These are phyloP conservation scores for Globisporangium alternatum DNA, from an alignment of 352 stramenopile genomes.

Conservation along the genomic window DNA sequence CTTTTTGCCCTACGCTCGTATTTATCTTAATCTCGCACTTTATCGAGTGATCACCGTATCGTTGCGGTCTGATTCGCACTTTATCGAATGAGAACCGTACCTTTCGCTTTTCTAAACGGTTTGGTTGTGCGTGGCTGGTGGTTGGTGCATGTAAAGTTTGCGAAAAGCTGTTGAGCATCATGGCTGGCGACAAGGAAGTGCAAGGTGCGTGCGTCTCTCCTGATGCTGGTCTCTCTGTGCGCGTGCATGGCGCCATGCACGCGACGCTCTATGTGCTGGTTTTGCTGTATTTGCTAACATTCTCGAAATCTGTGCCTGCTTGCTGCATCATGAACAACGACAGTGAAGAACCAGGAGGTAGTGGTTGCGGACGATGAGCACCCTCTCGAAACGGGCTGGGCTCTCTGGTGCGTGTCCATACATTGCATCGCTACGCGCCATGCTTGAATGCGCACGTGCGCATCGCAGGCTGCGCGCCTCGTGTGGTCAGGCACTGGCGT, in stretches of 20 bases:
- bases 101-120: no score
- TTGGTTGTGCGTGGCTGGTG: background rate
- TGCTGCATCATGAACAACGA: background rate
- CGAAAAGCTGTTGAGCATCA: slow-evolving; percentile 20
- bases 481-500: background rate
- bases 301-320: background rate
- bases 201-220: slow-evolving; percentile 12
- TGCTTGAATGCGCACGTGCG: background rate
- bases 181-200: slow-evolving; percentile 14
- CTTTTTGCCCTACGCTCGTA: no score
- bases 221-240: background rate
- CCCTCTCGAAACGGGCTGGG: slow-evolving; percentile 86
- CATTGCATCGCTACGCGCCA: background rate
- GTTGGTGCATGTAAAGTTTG: slow-evolving; percentile 13
- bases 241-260: background rate
- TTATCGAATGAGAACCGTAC: no score
- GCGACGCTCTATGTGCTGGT: background rate
- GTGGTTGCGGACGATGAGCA: slow-evolving; percentile 63
- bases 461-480: background rate
- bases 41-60: no score
- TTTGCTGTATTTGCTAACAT: background rate
- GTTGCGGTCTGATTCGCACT: no score
- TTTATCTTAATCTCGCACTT: no score
- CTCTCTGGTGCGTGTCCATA: slow-evolving; percentile 62
- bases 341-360: slow-evolving; percentile 19